These are phyloP conservation scores for Coemansia sp. DNA, from an alignment of 192 early-diverging fungal species.

Conservation along the genomic window DNA sequence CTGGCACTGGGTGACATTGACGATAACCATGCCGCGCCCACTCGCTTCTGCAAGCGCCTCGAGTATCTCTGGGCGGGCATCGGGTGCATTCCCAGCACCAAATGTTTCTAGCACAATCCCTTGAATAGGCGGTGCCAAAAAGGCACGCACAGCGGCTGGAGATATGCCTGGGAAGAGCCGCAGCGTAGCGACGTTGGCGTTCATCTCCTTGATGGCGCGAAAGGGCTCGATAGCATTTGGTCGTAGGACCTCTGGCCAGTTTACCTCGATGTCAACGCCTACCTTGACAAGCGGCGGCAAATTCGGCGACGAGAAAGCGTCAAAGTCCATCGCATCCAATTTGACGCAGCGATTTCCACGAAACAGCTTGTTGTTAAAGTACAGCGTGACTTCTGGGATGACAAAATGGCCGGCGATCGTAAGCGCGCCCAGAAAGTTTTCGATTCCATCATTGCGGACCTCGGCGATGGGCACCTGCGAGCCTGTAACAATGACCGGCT, in stretches of 20 bases:
- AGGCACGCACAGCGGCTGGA: constrained; percentile 81
- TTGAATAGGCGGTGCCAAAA: constrained; percentile 80
- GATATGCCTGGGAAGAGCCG: constrained; percentile 95
- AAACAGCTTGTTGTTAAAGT: constrained; percentile 92
- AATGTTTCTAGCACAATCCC: constrained; percentile 97
- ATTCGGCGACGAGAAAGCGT: constrained; percentile 89
- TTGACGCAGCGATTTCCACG: constrained; percentile 88
- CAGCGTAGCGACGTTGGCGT: constrained; percentile 84
- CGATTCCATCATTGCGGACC: constrained; percentile 96
- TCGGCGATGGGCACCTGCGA: constrained; percentile 98
- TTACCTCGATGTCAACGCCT: constrained; percentile 95
- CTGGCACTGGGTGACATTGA: constrained; percentile 91
- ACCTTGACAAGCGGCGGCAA: constrained; percentile 87
- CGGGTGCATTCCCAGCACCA: constrained; percentile 96
- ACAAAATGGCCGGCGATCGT: constrained; percentile 98
- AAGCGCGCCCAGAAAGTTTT: constrained; percentile 93
- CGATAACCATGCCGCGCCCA: constrained; percentile 92
- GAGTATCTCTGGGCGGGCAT: constrained; percentile 84
- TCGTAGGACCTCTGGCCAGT: constrained; percentile 84
- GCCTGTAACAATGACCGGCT: constrained; percentile 96
- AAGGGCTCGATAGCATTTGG: constrained; percentile 87
- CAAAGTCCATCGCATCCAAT: constrained; percentile 77
- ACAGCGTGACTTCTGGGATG: constrained; percentile 93
- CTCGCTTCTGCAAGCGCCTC: constrained; percentile 81
- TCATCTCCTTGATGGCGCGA: constrained; percentile 80